Evolutionary conservation across 192 early-diverging fungal genomes (phyloP).

Genomic region (Coemansia sp.): DNA sequence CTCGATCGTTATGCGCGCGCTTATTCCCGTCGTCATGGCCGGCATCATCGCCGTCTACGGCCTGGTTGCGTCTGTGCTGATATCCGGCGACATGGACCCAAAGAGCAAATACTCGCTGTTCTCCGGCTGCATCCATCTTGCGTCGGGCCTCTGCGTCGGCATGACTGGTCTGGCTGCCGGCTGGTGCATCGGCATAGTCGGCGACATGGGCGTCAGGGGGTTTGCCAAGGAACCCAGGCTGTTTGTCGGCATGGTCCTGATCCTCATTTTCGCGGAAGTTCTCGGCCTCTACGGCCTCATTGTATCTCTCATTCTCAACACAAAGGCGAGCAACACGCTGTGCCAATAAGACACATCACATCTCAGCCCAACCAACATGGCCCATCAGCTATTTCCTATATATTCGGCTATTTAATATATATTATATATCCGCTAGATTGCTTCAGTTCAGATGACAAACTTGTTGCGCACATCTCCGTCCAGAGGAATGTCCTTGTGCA

Average conservation of each 20-base stretch:
- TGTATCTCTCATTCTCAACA: constrained; percentile 97
- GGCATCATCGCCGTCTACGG: constrained; percentile 99
- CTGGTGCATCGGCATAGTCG: constrained; percentile 94
- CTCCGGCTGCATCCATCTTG: constrained; percentile 85
- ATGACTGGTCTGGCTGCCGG: constrained; percentile 91
- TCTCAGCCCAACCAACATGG: constrained; percentile 5
- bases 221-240: constrained; percentile 86
- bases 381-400: neutral
- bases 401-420: neutral
- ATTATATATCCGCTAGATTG: constrained; percentile 2
- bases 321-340: constrained; percentile 65
- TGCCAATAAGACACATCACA: constrained; percentile 28
- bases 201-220: constrained; percentile 91
- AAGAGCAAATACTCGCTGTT: constrained; percentile 50
- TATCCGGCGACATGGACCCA: constrained; percentile 62
- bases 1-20: constrained; percentile 81
- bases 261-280: constrained; percentile 99
- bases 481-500: constrained; percentile 66
- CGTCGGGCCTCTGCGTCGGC: constrained; percentile 89
- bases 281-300: constrained; percentile 95
- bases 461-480: constrained; percentile 32
- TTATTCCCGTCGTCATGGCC: constrained; percentile 98
- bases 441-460: constrained; percentile 53
- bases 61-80: constrained; percentile 90
- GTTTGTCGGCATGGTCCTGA: constrained; percentile 91